These are phyloP conservation scores for Zarea fungicola DNA, from an alignment of 2,329 filamentous ascomycete genomes.

Conservation along the genomic window DNA sequence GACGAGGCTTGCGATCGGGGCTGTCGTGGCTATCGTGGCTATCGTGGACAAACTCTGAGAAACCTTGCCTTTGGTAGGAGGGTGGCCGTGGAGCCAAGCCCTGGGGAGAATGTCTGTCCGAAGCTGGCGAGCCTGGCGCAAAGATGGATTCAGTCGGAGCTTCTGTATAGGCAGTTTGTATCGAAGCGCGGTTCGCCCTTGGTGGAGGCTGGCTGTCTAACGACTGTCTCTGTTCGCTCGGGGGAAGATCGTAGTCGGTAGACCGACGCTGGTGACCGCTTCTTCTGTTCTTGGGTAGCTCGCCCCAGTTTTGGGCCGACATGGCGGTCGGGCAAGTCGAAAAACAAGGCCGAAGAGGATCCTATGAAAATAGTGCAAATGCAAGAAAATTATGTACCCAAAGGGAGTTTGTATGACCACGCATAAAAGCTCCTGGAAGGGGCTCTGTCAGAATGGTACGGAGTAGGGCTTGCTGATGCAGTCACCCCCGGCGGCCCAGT, in stretches of 20 bases:
- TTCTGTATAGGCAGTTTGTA: constrained; percentile 52
- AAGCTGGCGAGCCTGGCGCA: constrained; percentile 52
- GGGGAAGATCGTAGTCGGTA: constrained; percentile 22
- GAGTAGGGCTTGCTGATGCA: constrained; percentile 1
- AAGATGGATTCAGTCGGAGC: constrained; percentile 53
- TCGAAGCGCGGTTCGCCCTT: constrained; percentile 47
- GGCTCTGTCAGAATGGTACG: background rate
- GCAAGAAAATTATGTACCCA: constrained; percentile 6
- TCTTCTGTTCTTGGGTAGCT: constrained; percentile 10
- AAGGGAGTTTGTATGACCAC: background rate
- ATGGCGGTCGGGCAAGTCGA: constrained; percentile 8
- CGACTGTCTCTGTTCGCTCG: constrained; percentile 27
- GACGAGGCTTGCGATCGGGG: constrained; percentile 31
- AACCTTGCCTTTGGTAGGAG: constrained; percentile 46
- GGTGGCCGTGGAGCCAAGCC: constrained; percentile 55
- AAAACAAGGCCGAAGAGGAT: background rate
- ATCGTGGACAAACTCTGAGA: constrained; percentile 33
- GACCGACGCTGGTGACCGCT: constrained; percentile 13
- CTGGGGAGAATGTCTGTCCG: constrained; percentile 44
- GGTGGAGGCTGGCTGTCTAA: constrained; percentile 34
- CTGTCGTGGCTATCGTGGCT: constrained; percentile 11
- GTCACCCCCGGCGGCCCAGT: constrained; percentile 3
- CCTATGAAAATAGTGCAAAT: constrained; percentile 2
- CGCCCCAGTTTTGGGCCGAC: constrained; percentile 15
- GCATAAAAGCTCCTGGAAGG: background rate